Percentiles rank a stretch among this genome's conserved stretches.
Evolutionary conservation across 2,329 filamentous ascomycete genomes (phyloP).

Genomic region (Acarospora socialis): DNA sequence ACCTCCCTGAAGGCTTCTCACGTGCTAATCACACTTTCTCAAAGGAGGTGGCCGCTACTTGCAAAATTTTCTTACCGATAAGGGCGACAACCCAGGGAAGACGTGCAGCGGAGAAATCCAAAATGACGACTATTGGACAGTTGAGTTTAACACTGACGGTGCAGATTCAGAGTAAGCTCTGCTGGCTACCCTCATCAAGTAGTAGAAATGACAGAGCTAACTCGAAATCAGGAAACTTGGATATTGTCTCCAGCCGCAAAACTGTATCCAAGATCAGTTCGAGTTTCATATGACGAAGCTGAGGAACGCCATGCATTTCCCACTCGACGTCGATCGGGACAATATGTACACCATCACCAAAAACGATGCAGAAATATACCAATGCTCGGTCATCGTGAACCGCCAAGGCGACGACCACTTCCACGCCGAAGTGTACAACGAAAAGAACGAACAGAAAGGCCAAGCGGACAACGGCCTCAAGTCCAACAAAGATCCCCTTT

Average conservation of each 20-base stretch:
- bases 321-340: too few species aligned
- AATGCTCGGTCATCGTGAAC: constrained; percentile 10
- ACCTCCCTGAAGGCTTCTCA: not conserved
- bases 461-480: not conserved
- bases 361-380: constrained; percentile 8
- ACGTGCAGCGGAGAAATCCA: not conserved
- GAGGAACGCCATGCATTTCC: too few species aligned
- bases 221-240: too few species aligned
- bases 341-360: too few species aligned
- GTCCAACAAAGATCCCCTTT: not conserved
- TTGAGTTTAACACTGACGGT: not conserved
- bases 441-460: constrained; percentile 2
- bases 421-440: constrained; percentile 1
- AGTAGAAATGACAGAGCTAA: too few species aligned
- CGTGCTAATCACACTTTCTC: not conserved
- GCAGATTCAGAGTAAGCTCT: not conserved
- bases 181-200: too few species aligned
- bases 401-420: constrained; percentile 6
- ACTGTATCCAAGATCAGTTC: too few species aligned
- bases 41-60: not conserved
- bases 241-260: too few species aligned
- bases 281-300: too few species aligned
- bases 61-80: not conserved
- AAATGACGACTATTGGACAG: constrained; percentile 1
- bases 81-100: not conserved